Conservation (phyloP, 768 basidiomycete genomes). For the Termitomyces sp. region DNA sequence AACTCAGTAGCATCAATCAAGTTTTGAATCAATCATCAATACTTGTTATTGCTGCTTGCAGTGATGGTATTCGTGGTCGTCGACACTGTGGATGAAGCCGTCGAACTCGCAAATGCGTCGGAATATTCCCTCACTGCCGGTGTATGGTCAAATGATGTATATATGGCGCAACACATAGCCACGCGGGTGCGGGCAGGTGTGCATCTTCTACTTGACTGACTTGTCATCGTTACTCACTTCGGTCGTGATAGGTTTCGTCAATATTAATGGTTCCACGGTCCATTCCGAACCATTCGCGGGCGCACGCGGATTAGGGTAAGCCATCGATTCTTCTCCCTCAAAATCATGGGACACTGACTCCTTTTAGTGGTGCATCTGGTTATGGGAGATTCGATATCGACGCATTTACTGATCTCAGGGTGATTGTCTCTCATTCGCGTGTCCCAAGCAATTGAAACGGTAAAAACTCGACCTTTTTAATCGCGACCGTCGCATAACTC, state of each 20-base stretch:
- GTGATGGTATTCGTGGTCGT: slow-evolving; percentile 39
- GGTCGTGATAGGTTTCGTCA: slow-evolving; percentile 35
- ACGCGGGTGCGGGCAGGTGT: slow-evolving; percentile 41
- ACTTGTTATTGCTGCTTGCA: slow-evolving; percentile 5
- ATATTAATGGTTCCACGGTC: slow-evolving; percentile 51
- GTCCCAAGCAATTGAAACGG: slow-evolving; percentile 2
- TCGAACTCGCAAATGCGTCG: slow-evolving; percentile 48
- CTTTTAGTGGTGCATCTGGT: slow-evolving; percentile 35
- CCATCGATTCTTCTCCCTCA: slow-evolving; percentile 9
- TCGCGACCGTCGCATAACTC: too few relatives aligned
- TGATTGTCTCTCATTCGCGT: slow-evolving; percentile 35
- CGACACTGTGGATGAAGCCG: slow-evolving; percentile 46
- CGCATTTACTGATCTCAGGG: slow-evolving; percentile 40
- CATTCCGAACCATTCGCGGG: slow-evolving; percentile 35
- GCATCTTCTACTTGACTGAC: neutral
- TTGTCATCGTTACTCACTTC: neutral
- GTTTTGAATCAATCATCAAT: neutral
- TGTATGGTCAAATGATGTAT: slow-evolving; percentile 45
- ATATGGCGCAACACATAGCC: slow-evolving; percentile 39
- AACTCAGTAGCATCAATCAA: neutral
- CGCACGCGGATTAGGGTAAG: slow-evolving; percentile 39
- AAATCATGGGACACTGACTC: neutral
- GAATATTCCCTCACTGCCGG: slow-evolving; percentile 46
- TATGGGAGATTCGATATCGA: slow-evolving; percentile 50
- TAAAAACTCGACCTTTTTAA: neutral